Evolutionary conservation across 2,329 filamentous ascomycete species (phyloP), one percentile per base, ranked within the genome.

Genomic region (Diplodia intermedia): DNA sequence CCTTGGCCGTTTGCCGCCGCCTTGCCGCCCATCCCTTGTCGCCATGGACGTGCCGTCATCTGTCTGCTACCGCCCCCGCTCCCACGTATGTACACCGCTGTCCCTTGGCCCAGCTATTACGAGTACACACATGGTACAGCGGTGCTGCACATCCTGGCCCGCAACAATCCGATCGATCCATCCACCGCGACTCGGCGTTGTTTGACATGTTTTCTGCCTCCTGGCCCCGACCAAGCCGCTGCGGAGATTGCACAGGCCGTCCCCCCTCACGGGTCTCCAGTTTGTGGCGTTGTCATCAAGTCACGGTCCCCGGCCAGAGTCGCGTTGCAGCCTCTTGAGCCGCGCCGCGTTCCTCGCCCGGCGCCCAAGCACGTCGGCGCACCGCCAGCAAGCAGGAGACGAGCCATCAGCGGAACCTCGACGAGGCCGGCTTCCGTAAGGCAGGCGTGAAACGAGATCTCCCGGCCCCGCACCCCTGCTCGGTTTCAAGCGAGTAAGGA

Each of bases 401-500:
- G 43, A 47, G n/a, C n/a, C 54, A 11, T 56, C 33, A 26, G n/a
- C 29, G n/a, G 18, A 15, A 53, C 12, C 18, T 36, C 53, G n/a
- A 20, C 11, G 29, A n/a, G 14, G 18, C 5, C 6, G 55, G 49
- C 55, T 65, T 47, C 50, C 50, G 62, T 55, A 65, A 55, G 36
- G 62, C 49, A 26, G 38, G 33, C 33, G 20, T 65, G 62, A 65
- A 65, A 65, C 62, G 50, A 15, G 62, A 52, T 63, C 60, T 52
- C 60, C 60, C 60, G 60, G 43, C 60, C 60, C 60, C 60, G 60
- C 31, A 31, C 47, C 60, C 62, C 49, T 65, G 49, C 33, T 43
- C 62, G 50, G 62, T 65, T 65, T 65, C 62, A 65, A 65, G 20
- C 62, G 62, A 65, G 52, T 55, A 65, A 38, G 62, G 47, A 56